These are phyloP conservation scores for Saturnispora sekii DNA, from an alignment of 805 yeast species.

Conservation along the genomic window DNA sequence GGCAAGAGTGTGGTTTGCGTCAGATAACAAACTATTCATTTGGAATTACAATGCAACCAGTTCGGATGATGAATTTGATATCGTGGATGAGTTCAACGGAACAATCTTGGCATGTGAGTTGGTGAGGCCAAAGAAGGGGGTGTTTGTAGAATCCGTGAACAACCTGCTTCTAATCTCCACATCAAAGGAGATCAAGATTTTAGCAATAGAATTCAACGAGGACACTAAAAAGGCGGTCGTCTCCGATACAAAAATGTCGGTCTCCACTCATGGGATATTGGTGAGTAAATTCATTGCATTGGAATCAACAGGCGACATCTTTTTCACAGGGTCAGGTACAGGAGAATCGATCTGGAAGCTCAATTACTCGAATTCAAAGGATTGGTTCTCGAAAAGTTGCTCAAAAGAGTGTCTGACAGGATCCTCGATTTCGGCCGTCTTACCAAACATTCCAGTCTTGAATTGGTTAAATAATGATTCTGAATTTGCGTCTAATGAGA, in stretches of 20 bases:
- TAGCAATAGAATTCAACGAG: constrained; percentile 50
- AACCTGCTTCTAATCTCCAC: constrained; percentile 72
- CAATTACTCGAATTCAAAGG: constrained; percentile 70
- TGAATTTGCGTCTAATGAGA: constrained; percentile 31
- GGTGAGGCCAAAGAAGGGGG: constrained; percentile 72
- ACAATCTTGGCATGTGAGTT: constrained; percentile 67
- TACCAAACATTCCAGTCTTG: constrained; percentile 33
- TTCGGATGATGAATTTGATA: constrained; percentile 50
- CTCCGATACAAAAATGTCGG: constrained; percentile 74
- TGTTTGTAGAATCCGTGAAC: constrained; percentile 70
- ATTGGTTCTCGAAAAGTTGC: constrained; percentile 80
- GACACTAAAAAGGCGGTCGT: constrained; percentile 46
- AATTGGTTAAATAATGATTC: constrained; percentile 18
- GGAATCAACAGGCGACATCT: constrained; percentile 64
- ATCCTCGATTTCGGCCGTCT: constrained; percentile 43
- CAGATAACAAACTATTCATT: constrained; percentile 69
- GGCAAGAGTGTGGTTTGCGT: constrained; percentile 75
- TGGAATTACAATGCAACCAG: constrained; percentile 59
- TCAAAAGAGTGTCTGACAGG: constrained; percentile 76
- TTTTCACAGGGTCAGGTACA: constrained; percentile 73
- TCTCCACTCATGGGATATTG: constrained; percentile 68
- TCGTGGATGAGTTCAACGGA: constrained; percentile 74
- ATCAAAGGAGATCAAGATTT: constrained; percentile 63
- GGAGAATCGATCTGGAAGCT: constrained; percentile 82
- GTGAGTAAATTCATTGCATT: constrained; percentile 53